Base-by-base conservation (phyloP, 2,329 filamentous ascomycete genomes). In the Piedraia hortae region DNA sequence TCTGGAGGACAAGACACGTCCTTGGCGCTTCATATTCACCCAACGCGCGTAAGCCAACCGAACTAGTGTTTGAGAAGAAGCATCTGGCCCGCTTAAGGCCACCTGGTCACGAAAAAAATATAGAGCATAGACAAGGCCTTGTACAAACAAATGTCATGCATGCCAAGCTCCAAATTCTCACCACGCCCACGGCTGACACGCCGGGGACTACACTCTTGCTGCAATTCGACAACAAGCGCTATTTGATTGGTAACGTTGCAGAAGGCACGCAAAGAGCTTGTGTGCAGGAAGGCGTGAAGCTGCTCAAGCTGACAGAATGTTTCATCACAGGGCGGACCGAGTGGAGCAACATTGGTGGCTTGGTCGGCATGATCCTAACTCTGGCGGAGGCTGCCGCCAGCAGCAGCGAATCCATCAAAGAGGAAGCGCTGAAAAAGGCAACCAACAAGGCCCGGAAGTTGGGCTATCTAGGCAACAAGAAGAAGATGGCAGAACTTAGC, bases 151-250 rank as follows among this genome's bases (percentile, higher is more conserved):
- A 7, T 3, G 30, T 14, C 3, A 90, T 90, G 80, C 57, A 66
- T 34, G 69, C 59, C 40, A 63, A 54, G 35, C 54, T 80, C 25
- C 68, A 88, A 43, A 49, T 93, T 35, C 44, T 82, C 29, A 71
- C 68, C 10, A 72, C 71, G 27, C 82, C 82, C 8, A 85, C 82
- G 32, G 70, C 69, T 27, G 85, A 97, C 46, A 90, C 78, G 10
- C 62, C 68, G 1, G 82, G 82, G 24, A 74, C 75, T 2, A 60
- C 62, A 21, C 44, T 93, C 14, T 42, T 77, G 16, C 53, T 97
- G 4, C 67, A 82, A 40, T 80, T 78, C 38, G 73, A 82, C 34
- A 61, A 65, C 36, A 68, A 70, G 35, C 61, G 74, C 26, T 97
- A 97, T 44, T 34, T 91, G 9, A 71, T 97, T 37, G 85, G 85